Evolutionary conservation across 768 basidiomycete genomes (phyloP), one percentile per base, ranked within the genome.

Genomic region (Trametes cinnabarina): DNA sequence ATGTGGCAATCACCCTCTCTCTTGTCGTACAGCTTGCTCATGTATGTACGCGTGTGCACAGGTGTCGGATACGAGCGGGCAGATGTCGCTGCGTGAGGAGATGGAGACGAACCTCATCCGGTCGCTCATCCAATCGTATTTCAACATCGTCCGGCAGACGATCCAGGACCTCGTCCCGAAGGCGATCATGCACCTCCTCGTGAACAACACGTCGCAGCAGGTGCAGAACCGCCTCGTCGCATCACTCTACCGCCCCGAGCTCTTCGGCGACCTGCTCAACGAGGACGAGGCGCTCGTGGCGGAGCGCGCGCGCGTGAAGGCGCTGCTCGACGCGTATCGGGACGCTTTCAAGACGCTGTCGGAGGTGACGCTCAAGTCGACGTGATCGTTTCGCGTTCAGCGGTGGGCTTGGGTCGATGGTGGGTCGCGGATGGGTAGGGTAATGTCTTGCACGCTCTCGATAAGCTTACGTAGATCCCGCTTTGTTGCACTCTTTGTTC

Each of bases 91-190:
- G 46, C 83, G 94, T 23, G 96, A 99, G 74, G 94, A 98, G 73
- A 92, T 98, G 92, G 96, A 98, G 74, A 96, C 93, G 43, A 85
- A 82, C 32, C 82, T 99, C 60, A 98, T 99, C 69, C 88, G 96
- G 51, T 91, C 92, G 6, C 82, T 98, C 63, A 98, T 99, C 69
- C 83, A 87, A 25, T 94, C 93, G 12, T 99, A 99, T 77, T 99
- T 99, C 76, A 79, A 84, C 58, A 98, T 99, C 69, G 90, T 95
- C 22, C 88, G 97, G 41, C 95, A 98, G 73, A 92, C 88, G 69
- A 97, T 99, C 62, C 93, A 98, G 64, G 97, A 99, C 72, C 81
- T 98, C 55, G 84, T 99, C 19, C 97, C 97, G 32, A 99, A 99
- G 74, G 94, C 95, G 20, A 89, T 97, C 76, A 98, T 98, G 96